Evolutionary conservation across 108 stramenopile genomes (phyloP), one percentile per base, ranked within the genome.

Genomic region (Fragilaria radians): DNA sequence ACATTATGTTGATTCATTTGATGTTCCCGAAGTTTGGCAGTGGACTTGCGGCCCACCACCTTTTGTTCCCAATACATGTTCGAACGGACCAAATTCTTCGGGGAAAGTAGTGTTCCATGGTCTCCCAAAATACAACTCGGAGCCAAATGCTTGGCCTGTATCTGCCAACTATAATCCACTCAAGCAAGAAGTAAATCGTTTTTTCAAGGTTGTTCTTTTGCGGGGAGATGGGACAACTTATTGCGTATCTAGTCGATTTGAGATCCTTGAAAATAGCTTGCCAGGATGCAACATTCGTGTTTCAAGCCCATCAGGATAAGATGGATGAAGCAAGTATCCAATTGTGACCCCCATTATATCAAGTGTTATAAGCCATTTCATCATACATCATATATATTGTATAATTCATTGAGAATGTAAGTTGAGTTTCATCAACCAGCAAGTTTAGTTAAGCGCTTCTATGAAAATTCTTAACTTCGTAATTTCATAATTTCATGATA

Each of bases 121-220:
- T 42, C 36, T 42, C 36, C 36, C 36, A 7, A 42, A 14, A 11
- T 42, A 42, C 36, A 42, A 42, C 14, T 11, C 36, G 7, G 36
- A 11, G 36, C 11, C 11, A 14, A 42, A 42, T 11, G 14, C 11
- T 42, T 42, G 36, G 36, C 36, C 36, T 14, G 36, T 42, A 14
- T 42, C 36, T 7, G 36, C 36, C 36, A 42, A 42, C 14, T 42
- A 42, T 14, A 42, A 42, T 42, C 36, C 36, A 7, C 11, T 14
- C 14, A 7, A 14, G 11, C 7, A 14, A 42, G 36, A 42, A 42
- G 36, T 42, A 7, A 42, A 42, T 42, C 36, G 36, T 42, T 14
- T 42, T 42, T 42, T 42, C 36, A 42, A 42, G 36, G 36, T 14
- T 42, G 36, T 42, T 11, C 36, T 42, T 42, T 42, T 42, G 36